These are phyloP conservation scores for Citrus glauca DNA, from an alignment of 345 rosid species.

Conservation along the genomic window DNA sequence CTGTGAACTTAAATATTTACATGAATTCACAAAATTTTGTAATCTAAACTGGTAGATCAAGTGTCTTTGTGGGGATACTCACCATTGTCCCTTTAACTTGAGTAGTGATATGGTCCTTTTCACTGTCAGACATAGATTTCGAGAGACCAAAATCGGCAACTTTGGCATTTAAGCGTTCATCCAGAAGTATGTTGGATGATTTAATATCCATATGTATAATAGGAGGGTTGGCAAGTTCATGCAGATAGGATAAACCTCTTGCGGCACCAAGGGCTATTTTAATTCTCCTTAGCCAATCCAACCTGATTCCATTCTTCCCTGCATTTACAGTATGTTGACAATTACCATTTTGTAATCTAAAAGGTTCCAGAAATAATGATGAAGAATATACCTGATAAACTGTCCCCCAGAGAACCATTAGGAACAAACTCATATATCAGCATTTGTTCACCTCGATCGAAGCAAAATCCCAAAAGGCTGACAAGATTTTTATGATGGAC, in stretches of 20 bases:
- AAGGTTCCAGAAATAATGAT: background rate
- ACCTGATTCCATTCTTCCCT: slow-evolving; percentile 76
- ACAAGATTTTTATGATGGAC: slow-evolving; percentile 87
- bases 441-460: slow-evolving; percentile 67
- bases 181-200: slow-evolving; percentile 75
- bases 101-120: slow-evolving; percentile 72
- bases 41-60: background rate
- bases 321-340: slow-evolving; percentile 5
- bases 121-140: slow-evolving; percentile 55
- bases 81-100: slow-evolving; percentile 99
- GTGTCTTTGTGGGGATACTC: slow-evolving; percentile 16
- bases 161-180: slow-evolving; percentile 73
- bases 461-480: slow-evolving; percentile 67
- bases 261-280: slow-evolving; percentile 77
- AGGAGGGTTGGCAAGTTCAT: slow-evolving; percentile 93
- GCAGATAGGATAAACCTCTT: slow-evolving; percentile 81
- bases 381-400: slow-evolving; percentile 58
- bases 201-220: slow-evolving; percentile 94
- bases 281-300: slow-evolving; percentile 83
- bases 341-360: too few species aligned
- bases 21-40: background rate
- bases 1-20: background rate
- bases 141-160: slow-evolving; percentile 96
- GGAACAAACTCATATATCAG: slow-evolving; percentile 72
- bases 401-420: slow-evolving; percentile 59